Evolutionary conservation across 2,329 filamentous ascomycete species (phyloP).

Genomic region (Rhynchosporium secalis): DNA sequence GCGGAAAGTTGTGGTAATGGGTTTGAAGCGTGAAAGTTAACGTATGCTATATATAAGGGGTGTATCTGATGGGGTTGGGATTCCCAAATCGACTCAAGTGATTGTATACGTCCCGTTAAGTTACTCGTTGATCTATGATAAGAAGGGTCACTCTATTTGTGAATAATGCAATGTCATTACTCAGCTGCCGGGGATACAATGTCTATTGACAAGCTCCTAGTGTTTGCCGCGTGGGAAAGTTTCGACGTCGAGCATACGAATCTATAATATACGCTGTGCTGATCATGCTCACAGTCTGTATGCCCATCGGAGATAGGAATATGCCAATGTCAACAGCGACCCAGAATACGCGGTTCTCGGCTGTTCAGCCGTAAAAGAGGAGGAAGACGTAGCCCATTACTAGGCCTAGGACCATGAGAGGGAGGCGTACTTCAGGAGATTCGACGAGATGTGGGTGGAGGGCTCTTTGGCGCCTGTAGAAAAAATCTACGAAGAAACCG

Average conservation of each 20-base stretch:
- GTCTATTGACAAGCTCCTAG: too few species aligned
- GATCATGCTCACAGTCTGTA: conserved; percentile 30
- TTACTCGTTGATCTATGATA: too few species aligned
- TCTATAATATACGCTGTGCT: conserved; percentile 53
- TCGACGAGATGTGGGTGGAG: conserved; percentile 50
- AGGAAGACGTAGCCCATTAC: conserved; percentile 55
- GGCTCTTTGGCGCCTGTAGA: conserved; percentile 14
- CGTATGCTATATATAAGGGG: too few species aligned
- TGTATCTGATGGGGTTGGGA: too few species aligned
- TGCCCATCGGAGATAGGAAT: conserved; percentile 49
- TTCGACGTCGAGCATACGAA: conserved; percentile 35
- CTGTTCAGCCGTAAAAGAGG: conserved; percentile 59
- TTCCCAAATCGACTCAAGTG: too few species aligned
- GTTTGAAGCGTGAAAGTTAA: too few species aligned
- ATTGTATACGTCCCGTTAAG: too few species aligned
- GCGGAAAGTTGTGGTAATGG: too few species aligned
- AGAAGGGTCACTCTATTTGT: too few species aligned
- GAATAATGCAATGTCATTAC: too few species aligned
- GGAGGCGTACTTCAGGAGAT: conserved; percentile 62
- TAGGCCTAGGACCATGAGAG: conserved; percentile 54
- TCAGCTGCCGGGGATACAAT: too few species aligned
- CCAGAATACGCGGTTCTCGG: conserved; percentile 51
- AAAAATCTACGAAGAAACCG: conserved; percentile 36
- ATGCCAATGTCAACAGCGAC: conserved; percentile 56
- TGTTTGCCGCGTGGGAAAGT: too few species aligned